Conservation (phyloP, 768 basidiomycete genomes). For the Auriscalpium orientale region DNA sequence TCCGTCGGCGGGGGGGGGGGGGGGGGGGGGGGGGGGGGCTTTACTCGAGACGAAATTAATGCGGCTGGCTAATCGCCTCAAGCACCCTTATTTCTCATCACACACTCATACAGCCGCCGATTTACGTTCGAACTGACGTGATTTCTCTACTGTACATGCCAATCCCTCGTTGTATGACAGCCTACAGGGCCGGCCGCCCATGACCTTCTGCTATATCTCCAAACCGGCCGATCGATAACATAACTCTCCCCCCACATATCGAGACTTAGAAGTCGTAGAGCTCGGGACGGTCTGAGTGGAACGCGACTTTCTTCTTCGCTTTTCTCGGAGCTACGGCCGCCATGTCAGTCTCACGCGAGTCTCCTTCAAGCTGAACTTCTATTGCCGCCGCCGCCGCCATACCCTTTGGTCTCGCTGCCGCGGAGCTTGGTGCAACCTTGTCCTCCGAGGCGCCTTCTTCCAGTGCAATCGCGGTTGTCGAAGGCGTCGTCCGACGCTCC, state of each 20-base stretch:
- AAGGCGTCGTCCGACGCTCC: constrained; percentile 61
- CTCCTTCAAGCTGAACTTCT: constrained; percentile 37
- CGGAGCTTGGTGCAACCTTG: constrained; percentile 12
- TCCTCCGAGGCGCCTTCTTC: constrained; percentile 15
- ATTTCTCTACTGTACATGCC: no score
- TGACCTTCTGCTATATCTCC: no score
- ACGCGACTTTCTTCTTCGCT: constrained; percentile 62
- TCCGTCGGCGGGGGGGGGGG: no score
- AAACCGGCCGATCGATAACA: no score
- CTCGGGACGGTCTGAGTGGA: constrained; percentile 59
- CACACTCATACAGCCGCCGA: no score
- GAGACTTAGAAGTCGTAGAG: constrained; percentile 61
- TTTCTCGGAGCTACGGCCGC: constrained; percentile 30
- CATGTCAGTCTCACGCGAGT: neutral
- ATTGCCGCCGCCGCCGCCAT: constrained; percentile 16
- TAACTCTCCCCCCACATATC: neutral
- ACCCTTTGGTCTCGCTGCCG: constrained; percentile 1
- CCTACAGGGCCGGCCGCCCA: no score
- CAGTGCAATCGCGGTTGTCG: constrained; percentile 19
- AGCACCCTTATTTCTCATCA: no score
- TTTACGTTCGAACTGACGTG: no score
- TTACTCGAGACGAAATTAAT: no score
- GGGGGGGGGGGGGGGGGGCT: no score
- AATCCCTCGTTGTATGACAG: no score
- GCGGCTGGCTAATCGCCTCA: no score